phyloP scores from a whole-genome alignment of 23 red algal species.

The Pyropia haitanensis region DNA sequence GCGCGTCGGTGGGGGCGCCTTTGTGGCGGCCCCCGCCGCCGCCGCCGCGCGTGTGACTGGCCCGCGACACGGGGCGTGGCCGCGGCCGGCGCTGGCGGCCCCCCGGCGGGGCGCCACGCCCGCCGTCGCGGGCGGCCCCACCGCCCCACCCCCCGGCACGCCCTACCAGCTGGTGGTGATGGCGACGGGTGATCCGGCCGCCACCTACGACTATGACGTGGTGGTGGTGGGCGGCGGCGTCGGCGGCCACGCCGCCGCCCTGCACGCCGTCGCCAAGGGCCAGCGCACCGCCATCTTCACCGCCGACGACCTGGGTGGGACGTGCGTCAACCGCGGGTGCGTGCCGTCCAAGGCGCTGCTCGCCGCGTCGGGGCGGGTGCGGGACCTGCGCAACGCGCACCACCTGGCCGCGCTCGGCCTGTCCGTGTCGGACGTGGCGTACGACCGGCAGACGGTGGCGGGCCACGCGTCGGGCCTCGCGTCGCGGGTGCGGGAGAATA shows the following conservation, averaged over 20 bases:
- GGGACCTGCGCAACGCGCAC: conserved; percentile 69
- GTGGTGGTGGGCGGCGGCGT: conserved; percentile 91
- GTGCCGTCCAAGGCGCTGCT: conserved; percentile 99
- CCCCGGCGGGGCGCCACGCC: no score
- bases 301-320: conserved; percentile 83
- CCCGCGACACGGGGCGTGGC: no score
- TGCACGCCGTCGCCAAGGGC: conserved; percentile 83
- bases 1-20: no score
- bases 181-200: not conserved
- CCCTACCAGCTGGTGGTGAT: no score
- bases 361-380: conserved; percentile 80
- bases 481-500: conserved; percentile 69
- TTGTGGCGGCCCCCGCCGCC: no score
- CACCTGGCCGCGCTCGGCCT: conserved; percentile 80
- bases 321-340: conserved; percentile 97
- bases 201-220: conserved; percentile 89
- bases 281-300: conserved; percentile 75
- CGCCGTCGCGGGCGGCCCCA: no score
- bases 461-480: conserved; percentile 93
- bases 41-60: no score
- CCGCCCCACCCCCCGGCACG: no score
- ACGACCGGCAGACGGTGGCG: conserved; percentile 82
- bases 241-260: conserved; percentile 91
- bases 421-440: conserved; percentile 48
- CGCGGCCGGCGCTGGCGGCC: no score